Conservation (phyloP, 2,329 filamentous ascomycete genomes). For the Xylaria sp. region DNA sequence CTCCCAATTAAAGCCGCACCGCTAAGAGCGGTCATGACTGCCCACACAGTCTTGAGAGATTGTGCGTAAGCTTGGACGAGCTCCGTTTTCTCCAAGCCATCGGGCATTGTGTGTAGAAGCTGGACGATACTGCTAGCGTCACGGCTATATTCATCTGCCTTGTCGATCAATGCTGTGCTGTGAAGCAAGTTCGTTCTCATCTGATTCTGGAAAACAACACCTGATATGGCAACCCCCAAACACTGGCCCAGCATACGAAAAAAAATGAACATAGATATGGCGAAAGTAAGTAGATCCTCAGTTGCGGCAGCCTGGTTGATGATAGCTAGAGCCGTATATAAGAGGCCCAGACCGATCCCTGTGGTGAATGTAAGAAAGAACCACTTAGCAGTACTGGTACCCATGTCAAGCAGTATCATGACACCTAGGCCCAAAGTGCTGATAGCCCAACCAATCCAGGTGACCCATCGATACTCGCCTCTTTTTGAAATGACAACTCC, state of each 20-base stretch:
- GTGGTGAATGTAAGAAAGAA: too few relatives aligned
- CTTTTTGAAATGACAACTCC: too few relatives aligned
- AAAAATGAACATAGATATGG: slow-evolving; percentile 49
- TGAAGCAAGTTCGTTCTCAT: slow-evolving; percentile 57
- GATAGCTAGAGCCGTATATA: too few relatives aligned
- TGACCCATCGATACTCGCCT: too few relatives aligned
- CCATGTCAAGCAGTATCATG: too few relatives aligned
- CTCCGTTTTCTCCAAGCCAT: slow-evolving; percentile 32
- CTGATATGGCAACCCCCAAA: slow-evolving; percentile 69
- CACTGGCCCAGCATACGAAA: slow-evolving; percentile 68
- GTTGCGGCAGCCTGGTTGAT: too few relatives aligned
- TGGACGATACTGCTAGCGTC: slow-evolving; percentile 63
- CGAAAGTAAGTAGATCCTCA: too few relatives aligned
- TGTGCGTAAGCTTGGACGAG: background rate
- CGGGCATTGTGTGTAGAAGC: slow-evolving; percentile 57
- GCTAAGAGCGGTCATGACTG: background rate
- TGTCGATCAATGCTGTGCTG: slow-evolving; percentile 52
- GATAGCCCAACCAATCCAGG: too few relatives aligned
- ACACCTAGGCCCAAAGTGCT: too few relatives aligned
- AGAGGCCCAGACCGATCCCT: too few relatives aligned
- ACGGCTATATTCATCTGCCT: slow-evolving; percentile 53
- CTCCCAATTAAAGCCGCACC: background rate
- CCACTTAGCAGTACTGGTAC: too few relatives aligned
- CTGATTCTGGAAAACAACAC: slow-evolving; percentile 72
- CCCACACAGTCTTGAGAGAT: background rate